phyloP scores from a whole-genome alignment of 139 green algal genomes.

The Penium margaritaceum region DNA sequence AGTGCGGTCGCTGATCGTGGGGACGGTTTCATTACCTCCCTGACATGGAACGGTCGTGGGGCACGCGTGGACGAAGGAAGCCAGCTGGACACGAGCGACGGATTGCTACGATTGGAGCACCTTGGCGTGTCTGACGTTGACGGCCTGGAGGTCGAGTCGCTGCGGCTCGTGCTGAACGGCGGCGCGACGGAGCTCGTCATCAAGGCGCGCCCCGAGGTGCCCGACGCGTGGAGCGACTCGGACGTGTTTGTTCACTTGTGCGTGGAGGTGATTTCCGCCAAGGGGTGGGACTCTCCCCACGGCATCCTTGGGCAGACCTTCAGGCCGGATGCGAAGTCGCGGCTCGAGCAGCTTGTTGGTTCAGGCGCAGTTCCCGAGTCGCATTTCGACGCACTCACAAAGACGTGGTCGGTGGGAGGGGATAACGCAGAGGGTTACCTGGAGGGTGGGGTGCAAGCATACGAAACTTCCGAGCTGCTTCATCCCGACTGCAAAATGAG shows the following conservation, averaged over 20 bases:
- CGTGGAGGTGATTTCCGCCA: slow-evolving; percentile 6
- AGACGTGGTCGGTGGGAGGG: no score
- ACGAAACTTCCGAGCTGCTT: no score
- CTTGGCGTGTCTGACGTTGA: not conserved
- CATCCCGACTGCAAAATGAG: no score
- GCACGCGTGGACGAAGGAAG: not conserved
- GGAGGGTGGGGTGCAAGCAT: no score
- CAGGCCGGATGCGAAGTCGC: no score
- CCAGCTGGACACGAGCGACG: not conserved
- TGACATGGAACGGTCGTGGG: not conserved
- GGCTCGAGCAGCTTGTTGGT: no score
- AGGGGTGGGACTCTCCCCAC: not conserved
- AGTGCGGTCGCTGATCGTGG: not conserved
- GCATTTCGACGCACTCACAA: no score
- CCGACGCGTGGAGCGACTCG: not conserved
- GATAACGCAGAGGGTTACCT: no score
- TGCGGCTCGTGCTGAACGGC: not conserved
- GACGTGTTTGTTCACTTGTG: slow-evolving; percentile 20
- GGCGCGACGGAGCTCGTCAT: not conserved
- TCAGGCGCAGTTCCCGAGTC: no score
- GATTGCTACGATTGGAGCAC: not conserved
- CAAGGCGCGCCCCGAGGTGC: slow-evolving; percentile 9
- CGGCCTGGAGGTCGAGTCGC: not conserved
- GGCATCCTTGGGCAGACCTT: slow-evolving; percentile 32
- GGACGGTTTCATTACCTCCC: slow-evolving; percentile 7